Percentiles rank a stretch among this genome's conserved stretches.
Conservation (phyloP, 257 asterid species). For the Oldenlandia corymbosa region DNA sequence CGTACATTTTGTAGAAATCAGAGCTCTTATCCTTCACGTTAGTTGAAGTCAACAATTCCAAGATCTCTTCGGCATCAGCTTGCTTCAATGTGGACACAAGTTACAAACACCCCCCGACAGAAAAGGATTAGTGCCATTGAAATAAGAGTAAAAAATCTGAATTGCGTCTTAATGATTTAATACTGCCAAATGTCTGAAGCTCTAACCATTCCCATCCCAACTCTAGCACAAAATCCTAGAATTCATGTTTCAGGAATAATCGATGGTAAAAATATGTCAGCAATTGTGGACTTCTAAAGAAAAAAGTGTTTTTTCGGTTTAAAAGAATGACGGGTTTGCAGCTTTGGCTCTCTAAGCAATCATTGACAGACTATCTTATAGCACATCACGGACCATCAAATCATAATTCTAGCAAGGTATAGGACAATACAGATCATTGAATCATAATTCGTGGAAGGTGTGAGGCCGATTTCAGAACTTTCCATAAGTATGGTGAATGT, state of each 20-base stretch:
- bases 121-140: background rate
- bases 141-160: background rate
- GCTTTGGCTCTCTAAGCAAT: too few species aligned
- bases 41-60: constrained; percentile 47
- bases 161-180: background rate
- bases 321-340: too few species aligned
- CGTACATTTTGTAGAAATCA: constrained; percentile 63
- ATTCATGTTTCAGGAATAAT: background rate
- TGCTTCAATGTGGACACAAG: constrained; percentile 33
- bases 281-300: too few species aligned
- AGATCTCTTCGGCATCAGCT: constrained; percentile 45
- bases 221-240: too few species aligned
- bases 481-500: background rate
- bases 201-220: background rate
- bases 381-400: too few species aligned
- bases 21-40: constrained; percentile 69
- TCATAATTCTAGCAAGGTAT: too few species aligned
- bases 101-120: background rate
- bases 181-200: background rate
- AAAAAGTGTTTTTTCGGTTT: too few species aligned
- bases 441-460: too few species aligned
- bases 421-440: too few species aligned
- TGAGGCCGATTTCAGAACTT: background rate
- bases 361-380: too few species aligned
- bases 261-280: background rate